A percentile compares a stretch with the other conserved stretches of the same genome.
These are phyloP conservation scores for Anaeromyces robustus DNA, from an alignment of 192 early-diverging fungal genomes.

Conservation along the genomic window DNA sequence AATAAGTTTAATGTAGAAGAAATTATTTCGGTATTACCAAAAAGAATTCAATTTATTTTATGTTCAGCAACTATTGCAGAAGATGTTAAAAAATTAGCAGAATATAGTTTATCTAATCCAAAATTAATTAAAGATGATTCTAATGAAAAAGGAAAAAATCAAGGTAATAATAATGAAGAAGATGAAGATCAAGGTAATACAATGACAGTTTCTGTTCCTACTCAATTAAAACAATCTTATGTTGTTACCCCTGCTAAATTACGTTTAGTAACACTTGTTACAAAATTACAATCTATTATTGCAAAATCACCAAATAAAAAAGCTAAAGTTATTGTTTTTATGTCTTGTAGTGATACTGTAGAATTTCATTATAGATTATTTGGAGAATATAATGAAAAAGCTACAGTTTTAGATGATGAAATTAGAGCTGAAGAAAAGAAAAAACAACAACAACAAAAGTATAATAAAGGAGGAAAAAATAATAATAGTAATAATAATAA, in stretches of 20 bases:
- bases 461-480: constrained; percentile 7
- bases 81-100: constrained; percentile 68
- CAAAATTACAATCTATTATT: constrained; percentile 32
- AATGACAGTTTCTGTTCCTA: constrained; percentile 52
- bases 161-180: constrained; percentile 2
- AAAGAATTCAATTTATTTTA: constrained; percentile 51
- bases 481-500: neutral
- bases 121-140: constrained; percentile 44
- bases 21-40: constrained; percentile 27
- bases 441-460: constrained; percentile 27
- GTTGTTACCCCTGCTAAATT: constrained; percentile 80
- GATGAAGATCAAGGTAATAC: constrained; percentile 1
- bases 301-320: constrained; percentile 12
- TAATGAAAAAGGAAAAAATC: constrained; percentile 2
- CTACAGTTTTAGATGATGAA: constrained; percentile 16
- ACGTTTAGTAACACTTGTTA: constrained; percentile 69
- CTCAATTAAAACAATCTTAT: constrained; percentile 75
- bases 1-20: neutral
- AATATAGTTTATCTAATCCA: constrained; percentile 59
- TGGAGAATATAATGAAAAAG: constrained; percentile 11
- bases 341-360: constrained; percentile 82
- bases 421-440: constrained; percentile 21
- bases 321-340: constrained; percentile 81
- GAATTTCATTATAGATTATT: constrained; percentile 66
- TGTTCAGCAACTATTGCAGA: constrained; percentile 88